A percentile compares a stretch with the other conserved stretches of the same genome.
Conservation (phyloP, 176 grass and related monocot genomes). For the Musa itinerans region DNA sequence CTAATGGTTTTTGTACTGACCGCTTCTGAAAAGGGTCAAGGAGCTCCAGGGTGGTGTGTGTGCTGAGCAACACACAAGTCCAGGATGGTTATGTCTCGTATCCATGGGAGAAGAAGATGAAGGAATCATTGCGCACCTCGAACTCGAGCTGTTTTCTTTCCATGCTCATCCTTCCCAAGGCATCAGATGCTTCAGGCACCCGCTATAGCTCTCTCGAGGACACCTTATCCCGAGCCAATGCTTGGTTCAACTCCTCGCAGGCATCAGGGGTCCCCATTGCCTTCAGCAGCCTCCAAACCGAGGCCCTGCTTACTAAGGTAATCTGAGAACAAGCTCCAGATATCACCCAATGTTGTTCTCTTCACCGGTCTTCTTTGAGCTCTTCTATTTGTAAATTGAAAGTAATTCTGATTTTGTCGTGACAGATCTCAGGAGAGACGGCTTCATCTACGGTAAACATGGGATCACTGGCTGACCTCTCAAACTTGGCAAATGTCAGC, state of each 20-base stretch:
- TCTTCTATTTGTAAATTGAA: background rate
- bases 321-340: background rate
- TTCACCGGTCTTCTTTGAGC: background rate
- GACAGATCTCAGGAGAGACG: conserved; percentile 69
- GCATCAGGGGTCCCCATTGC: conserved; percentile 48
- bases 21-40: conserved; percentile 29
- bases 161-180: conserved; percentile 65
- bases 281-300: conserved; percentile 68
- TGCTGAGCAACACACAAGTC: conserved; percentile 48
- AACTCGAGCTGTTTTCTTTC: conserved; percentile 57
- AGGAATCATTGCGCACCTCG: conserved; percentile 40
- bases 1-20: conserved; percentile 6
- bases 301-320: conserved; percentile 86
- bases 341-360: too few species aligned
- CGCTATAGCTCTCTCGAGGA: conserved; percentile 70
- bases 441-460: conserved; percentile 66
- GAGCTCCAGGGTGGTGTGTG: conserved; percentile 41
- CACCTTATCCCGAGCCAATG: conserved; percentile 67
- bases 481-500: conserved; percentile 63
- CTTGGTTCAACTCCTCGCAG: conserved; percentile 69
- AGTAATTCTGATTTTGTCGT: background rate
- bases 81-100: conserved; percentile 47
- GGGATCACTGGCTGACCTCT: conserved; percentile 65
- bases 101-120: conserved; percentile 92
- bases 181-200: conserved; percentile 34